A percentile compares a stretch with the other conserved stretches of the same genome.
phyloP scores from a whole-genome alignment of 495 filamentous ascomycete genomes.

The Astrocystis sublimbata region DNA sequence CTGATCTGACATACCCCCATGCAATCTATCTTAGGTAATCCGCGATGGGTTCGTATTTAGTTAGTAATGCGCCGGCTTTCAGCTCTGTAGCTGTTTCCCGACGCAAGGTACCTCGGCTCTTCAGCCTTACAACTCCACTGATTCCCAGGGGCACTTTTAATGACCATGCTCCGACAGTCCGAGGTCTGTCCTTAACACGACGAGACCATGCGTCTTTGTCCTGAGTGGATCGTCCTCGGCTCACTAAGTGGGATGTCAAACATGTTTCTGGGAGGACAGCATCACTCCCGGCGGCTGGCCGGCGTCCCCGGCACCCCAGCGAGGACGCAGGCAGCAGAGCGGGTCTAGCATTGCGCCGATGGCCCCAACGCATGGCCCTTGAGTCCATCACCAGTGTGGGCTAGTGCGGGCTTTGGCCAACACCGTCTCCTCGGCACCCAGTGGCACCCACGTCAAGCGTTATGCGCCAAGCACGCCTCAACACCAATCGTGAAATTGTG shows the following conservation, averaged over 20 bases:
- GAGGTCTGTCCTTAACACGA: no score
- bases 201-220: background rate
- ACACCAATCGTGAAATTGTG: background rate
- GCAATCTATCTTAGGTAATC: background rate
- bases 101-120: conserved; percentile 13
- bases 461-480: conserved; percentile 1
- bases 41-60: no score
- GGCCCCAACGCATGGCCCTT: background rate
- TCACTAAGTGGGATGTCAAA: background rate
- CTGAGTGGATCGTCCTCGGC: conserved; percentile 8
- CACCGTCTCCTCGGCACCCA: background rate
- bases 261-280: background rate
- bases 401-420: background rate
- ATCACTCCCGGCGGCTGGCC: background rate
- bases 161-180: background rate
- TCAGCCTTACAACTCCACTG: conserved; percentile 7
- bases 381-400: no score
- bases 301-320: background rate
- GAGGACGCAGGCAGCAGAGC: background rate
- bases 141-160: background rate
- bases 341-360: conserved; percentile 10
- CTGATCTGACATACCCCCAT: background rate
- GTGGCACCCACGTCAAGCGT: background rate
- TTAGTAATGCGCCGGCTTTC: no score
- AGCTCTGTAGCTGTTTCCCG: no score